phyloP scores from a whole-genome alignment of 768 basidiomycete genomes.

The Baorangia bicolor region DNA sequence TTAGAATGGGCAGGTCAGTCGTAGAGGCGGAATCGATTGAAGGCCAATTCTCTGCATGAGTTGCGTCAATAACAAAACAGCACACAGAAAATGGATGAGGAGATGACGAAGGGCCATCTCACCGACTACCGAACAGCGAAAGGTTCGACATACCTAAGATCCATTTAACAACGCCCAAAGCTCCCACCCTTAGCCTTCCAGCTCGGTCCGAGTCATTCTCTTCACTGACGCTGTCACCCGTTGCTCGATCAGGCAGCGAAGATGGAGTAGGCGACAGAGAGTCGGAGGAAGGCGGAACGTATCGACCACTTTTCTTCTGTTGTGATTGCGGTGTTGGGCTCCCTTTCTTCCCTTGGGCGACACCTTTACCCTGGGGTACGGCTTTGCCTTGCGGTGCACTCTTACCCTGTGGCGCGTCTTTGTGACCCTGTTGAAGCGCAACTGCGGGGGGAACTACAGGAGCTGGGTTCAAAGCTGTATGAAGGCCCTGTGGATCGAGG shows the following conservation, averaged over 20 bases:
- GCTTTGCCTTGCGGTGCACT: not conserved
- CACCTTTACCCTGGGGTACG: constrained; percentile 5
- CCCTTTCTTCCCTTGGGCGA: constrained; percentile 20
- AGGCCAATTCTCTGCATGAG: constrained; percentile 17
- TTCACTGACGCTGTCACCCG: constrained; percentile 42
- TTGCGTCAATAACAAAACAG: not conserved
- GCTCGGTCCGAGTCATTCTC: constrained; percentile 69
- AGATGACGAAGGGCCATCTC: not conserved
- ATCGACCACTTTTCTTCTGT: constrained; percentile 33
- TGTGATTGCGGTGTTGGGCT: constrained; percentile 23
- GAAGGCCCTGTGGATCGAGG: constrained; percentile 61
- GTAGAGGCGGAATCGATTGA: not conserved
- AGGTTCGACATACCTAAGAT: constrained; percentile 50
- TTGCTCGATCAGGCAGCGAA: constrained; percentile 16
- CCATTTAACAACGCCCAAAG: constrained; percentile 64
- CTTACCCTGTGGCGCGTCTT: not conserved
- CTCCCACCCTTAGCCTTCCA: constrained; percentile 67
- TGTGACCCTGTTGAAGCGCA: constrained; percentile 11
- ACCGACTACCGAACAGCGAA: not conserved
- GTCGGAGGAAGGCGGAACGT: constrained; percentile 30
- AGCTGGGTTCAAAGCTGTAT: constrained; percentile 61
- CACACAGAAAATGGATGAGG: not conserved
- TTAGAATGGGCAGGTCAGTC: constrained; percentile 1
- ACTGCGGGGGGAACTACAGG: constrained; percentile 36
- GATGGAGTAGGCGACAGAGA: constrained; percentile 29